Evolutionary conservation across 1,284 basidiomycete species (phyloP).

Genomic region (Leccinum fallax): DNA sequence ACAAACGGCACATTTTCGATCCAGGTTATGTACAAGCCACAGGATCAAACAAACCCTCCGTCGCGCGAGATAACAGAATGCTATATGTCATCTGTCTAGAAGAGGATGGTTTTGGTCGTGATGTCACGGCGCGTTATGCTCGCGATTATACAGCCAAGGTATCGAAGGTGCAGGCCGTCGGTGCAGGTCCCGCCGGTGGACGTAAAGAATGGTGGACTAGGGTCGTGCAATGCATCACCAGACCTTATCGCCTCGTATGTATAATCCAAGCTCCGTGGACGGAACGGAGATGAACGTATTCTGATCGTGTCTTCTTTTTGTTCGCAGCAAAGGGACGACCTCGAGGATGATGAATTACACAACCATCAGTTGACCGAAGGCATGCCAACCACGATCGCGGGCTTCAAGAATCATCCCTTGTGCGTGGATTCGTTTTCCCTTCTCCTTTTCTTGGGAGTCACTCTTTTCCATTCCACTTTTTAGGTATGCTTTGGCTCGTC

Average conservation of each 20-base stretch:
- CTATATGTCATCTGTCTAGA: slow-evolving; percentile 94
- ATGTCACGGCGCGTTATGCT: slow-evolving; percentile 80
- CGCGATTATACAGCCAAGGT: slow-evolving; percentile 84
- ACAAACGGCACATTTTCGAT: slow-evolving; percentile 85
- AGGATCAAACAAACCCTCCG: slow-evolving; percentile 22
- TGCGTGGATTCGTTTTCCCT: slow-evolving; percentile 41
- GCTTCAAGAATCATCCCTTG: slow-evolving; percentile 97
- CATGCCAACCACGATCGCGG: slow-evolving; percentile 91
- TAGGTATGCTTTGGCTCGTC: slow-evolving; percentile 88
- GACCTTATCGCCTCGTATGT: slow-evolving; percentile 81
- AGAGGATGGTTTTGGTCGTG: slow-evolving; percentile 81
- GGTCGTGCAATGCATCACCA: slow-evolving; percentile 60
- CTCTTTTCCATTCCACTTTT: slow-evolving; percentile 1
- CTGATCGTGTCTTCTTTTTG: slow-evolving; percentile 14
- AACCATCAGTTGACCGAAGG: slow-evolving; percentile 80
- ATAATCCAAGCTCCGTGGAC: slow-evolving; percentile 13
- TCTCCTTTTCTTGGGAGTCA: slow-evolving; percentile 7
- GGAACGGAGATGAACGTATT: slow-evolving; percentile 32
- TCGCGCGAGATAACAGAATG: slow-evolving; percentile 77
- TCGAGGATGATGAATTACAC: slow-evolving; percentile 93
- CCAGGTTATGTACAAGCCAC: slow-evolving; percentile 48
- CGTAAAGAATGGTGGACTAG: slow-evolving; percentile 86
- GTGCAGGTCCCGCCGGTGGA: slow-evolving; percentile 47
- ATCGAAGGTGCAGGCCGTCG: slow-evolving; percentile 75
- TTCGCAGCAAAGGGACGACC: slow-evolving; percentile 83